A percentile compares a stretch with the other conserved stretches of the same genome.
Conservation (phyloP, 805 yeast species). For the Suhomyces kilbournensis region DNA sequence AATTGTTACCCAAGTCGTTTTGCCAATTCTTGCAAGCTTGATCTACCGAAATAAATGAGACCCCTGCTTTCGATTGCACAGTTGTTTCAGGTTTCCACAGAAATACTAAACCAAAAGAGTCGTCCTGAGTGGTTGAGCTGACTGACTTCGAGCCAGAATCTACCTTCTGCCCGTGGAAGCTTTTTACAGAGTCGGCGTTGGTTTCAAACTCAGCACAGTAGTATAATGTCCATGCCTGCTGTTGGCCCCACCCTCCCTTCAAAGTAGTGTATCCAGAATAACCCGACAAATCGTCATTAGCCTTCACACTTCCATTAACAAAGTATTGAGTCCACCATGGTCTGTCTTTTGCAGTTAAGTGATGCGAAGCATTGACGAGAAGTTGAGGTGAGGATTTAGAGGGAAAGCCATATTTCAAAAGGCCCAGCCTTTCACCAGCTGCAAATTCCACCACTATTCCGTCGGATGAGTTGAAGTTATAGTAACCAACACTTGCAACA, state of each 20-base stretch:
- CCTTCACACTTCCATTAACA: conserved; percentile 21
- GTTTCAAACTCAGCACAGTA: conserved; percentile 28
- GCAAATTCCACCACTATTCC: conserved; percentile 25
- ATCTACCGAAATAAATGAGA: conserved; percentile 26
- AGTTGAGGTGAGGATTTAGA: conserved; percentile 11
- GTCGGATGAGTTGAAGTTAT: conserved; percentile 17
- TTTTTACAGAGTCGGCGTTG: conserved; percentile 10
- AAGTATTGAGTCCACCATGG: conserved; percentile 33
- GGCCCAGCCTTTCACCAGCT: conserved; percentile 24
- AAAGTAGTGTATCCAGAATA: conserved; percentile 24
- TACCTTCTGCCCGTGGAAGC: conserved; percentile 10
- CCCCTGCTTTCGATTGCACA: conserved; percentile 22
- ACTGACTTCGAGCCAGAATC: background rate
- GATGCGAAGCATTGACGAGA: conserved; percentile 28
- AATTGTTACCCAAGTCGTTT: conserved; percentile 14
- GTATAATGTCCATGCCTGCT: conserved; percentile 24
- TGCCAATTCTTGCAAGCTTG: conserved; percentile 24
- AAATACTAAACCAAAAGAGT: conserved; percentile 23
- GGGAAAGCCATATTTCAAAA: conserved; percentile 22
- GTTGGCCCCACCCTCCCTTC: conserved; percentile 32
- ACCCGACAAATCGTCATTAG: conserved; percentile 10
- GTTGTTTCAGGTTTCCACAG: conserved; percentile 12
- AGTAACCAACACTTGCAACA: conserved; percentile 22
- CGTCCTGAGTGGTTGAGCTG: conserved; percentile 11
- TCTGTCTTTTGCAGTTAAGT: conserved; percentile 22